Evolutionary conservation across 2,329 filamentous ascomycete genomes (phyloP), one percentile per base, ranked within the genome.

Genomic region (Endocalyx cinctus): DNA sequence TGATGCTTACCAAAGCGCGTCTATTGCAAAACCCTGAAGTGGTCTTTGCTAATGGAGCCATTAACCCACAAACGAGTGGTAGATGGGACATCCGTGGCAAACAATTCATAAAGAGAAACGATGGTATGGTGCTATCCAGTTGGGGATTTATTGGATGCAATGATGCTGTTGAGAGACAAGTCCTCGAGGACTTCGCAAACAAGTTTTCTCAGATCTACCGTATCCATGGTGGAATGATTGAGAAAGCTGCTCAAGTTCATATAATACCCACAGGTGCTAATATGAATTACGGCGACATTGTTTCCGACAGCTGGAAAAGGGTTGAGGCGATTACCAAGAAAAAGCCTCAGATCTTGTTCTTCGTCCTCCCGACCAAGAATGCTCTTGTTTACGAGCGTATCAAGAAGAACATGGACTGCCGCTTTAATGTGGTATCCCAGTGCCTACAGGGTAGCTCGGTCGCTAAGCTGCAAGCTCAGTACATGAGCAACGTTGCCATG

Each of bases 401-500:
- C 57, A 98, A 98, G 77, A 89, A 89, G 62, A 86, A 77, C 17
- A 82, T 79, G 41, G 92, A 98, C 47, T 90, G 86, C 52, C 81
- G 86, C 20, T 89, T 79, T 44, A 88, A 84, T n/a, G 74, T 89
- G 11, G 70, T 87, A 0, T 87, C 87, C 0, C 92, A 97, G 55
- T 83, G 89, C 42, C 55, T 97, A n/a, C 81, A 88, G 45, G 66
- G 70, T 3, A 63, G 64, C 0, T 83, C 94, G 38, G 84, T 90
- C 1, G 50, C 64, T 23, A 83, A 82, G 55, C 77, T 75, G 12
- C 77, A 84, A 15, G 72, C 73, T 0, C 92, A 98, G 51, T 97
- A 97, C 60, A 83, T 86, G 51, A 92, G 86, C 1, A 98, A 98
- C 42, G 87, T 98, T 0, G 76, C 80, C 43, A 92, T 98, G 87